These are phyloP conservation scores for Mortierella hygrophila DNA, from an alignment of 192 early-diverging fungal genomes.

Conservation along the genomic window DNA sequence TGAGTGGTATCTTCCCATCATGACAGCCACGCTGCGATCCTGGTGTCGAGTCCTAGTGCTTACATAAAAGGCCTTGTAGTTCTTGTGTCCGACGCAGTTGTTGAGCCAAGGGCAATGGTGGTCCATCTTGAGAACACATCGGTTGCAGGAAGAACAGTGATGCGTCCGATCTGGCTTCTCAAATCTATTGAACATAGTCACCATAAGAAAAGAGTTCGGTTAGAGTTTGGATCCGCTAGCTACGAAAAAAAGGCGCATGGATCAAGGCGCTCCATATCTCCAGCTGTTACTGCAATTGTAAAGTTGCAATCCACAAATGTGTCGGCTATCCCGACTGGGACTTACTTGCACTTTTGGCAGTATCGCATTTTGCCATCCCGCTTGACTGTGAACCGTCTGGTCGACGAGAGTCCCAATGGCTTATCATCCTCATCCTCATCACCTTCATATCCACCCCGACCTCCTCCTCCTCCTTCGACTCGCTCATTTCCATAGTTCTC, in stretches of 20 bases:
- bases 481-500: not conserved
- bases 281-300: not conserved
- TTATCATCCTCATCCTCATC: constrained; percentile 29
- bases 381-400: constrained; percentile 53
- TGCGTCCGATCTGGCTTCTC: constrained; percentile 61
- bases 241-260: not conserved
- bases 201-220: not conserved
- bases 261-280: too few species aligned
- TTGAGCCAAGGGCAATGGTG: constrained; percentile 63
- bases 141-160: constrained; percentile 51
- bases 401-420: constrained; percentile 26
- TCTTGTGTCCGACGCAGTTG: constrained; percentile 58
- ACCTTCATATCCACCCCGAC: constrained; percentile 11
- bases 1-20: not conserved
- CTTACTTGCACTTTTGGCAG: constrained; percentile 61
- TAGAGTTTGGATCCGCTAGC: not conserved
- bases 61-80: constrained; percentile 58
- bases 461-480: not conserved
- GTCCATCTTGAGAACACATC: constrained; percentile 62
- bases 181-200: constrained; percentile 9
- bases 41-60: not conserved
- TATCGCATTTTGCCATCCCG: constrained; percentile 57
- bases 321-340: not conserved
- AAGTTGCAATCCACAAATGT: not conserved
- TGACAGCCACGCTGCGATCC: not conserved